These are phyloP conservation scores for Striga asiatica DNA, from an alignment of 257 asterid genomes.

Conservation along the genomic window DNA sequence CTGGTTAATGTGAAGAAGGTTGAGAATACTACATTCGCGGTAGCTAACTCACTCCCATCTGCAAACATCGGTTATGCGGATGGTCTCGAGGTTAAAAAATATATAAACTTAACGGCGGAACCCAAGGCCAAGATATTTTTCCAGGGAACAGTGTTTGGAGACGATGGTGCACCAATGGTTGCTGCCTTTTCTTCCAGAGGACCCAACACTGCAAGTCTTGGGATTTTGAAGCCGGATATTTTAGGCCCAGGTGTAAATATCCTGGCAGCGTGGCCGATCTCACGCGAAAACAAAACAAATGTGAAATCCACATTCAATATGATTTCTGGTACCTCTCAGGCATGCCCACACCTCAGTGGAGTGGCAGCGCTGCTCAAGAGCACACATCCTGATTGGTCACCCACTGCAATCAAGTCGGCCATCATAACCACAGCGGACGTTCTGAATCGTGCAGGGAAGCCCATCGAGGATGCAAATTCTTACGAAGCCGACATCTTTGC, in stretches of 20 bases:
- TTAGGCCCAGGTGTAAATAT: conserved; percentile 22
- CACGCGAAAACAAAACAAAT: conserved; percentile 11
- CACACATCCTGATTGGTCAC: conserved; percentile 20
- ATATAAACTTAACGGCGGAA: conserved; percentile 7
- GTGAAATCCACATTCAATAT: conserved; percentile 12
- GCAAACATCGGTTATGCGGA: conserved; percentile 11
- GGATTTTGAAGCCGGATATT: conserved; percentile 21
- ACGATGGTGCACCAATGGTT: conserved; percentile 13
- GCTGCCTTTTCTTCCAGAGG: conserved; percentile 18
- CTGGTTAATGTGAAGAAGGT: not conserved
- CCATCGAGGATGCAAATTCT: not conserved
- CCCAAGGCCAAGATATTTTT: conserved; percentile 22
- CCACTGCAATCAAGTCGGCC: conserved; percentile 18
- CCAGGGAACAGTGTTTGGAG: conserved; percentile 15
- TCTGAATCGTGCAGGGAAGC: not conserved
- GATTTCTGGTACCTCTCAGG: conserved; percentile 16
- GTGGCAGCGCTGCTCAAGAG: conserved; percentile 21
- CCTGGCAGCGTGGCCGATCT: conserved; percentile 23
- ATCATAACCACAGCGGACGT: conserved; percentile 15
- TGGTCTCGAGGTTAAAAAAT: conserved; percentile 13
- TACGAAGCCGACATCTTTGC: conserved; percentile 8
- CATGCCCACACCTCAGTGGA: conserved; percentile 21
- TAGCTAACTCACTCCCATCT: conserved; percentile 25
- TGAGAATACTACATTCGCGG: conserved; percentile 15
- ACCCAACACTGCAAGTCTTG: conserved; percentile 12